Conservation (phyloP, 2,329 filamentous ascomycete species). For the Dryadomyces quercivorus region DNA sequence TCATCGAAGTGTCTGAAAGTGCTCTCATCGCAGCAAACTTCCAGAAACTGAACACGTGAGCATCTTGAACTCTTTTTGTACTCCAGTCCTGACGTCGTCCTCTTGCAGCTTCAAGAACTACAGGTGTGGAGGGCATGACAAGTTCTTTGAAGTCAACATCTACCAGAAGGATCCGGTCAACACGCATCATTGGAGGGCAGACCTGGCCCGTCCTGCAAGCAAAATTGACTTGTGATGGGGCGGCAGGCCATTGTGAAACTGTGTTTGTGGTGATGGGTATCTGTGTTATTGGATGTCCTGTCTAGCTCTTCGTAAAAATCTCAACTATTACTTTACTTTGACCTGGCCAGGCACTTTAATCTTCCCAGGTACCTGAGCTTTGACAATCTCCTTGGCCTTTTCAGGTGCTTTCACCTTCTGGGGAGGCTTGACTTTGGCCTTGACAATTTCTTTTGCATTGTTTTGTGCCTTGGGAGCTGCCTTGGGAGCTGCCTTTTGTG, state of each 20-base stretch:
- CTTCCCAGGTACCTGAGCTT: too few relatives aligned
- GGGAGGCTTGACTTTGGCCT: too few relatives aligned
- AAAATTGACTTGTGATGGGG: slow-evolving; percentile 23
- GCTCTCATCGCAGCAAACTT: slow-evolving; percentile 29
- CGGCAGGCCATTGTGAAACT: not conserved
- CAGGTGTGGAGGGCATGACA: slow-evolving; percentile 28
- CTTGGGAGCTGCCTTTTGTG: too few relatives aligned
- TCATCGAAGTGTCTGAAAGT: slow-evolving; percentile 23
- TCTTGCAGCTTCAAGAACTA: slow-evolving; percentile 32
- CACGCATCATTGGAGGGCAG: slow-evolving; percentile 29
- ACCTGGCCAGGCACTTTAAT: too few relatives aligned
- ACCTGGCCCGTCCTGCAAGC: slow-evolving; percentile 26
- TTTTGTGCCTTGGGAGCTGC: too few relatives aligned
- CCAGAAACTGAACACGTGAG: slow-evolving; percentile 30
- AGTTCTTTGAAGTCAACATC: slow-evolving; percentile 36
- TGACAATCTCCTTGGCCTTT: too few relatives aligned
- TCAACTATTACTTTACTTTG: too few relatives aligned
- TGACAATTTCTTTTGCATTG: too few relatives aligned
- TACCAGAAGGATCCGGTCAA: slow-evolving; percentile 34
- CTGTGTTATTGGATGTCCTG: not conserved
- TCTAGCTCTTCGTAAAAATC: too few relatives aligned
- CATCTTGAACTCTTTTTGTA: not conserved
- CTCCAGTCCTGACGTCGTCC: not conserved
- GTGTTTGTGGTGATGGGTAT: not conserved
- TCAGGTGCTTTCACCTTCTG: too few relatives aligned